phyloP scores from a whole-genome alignment of 1,139 yeast species.

The Geotrichum siamense region DNA sequence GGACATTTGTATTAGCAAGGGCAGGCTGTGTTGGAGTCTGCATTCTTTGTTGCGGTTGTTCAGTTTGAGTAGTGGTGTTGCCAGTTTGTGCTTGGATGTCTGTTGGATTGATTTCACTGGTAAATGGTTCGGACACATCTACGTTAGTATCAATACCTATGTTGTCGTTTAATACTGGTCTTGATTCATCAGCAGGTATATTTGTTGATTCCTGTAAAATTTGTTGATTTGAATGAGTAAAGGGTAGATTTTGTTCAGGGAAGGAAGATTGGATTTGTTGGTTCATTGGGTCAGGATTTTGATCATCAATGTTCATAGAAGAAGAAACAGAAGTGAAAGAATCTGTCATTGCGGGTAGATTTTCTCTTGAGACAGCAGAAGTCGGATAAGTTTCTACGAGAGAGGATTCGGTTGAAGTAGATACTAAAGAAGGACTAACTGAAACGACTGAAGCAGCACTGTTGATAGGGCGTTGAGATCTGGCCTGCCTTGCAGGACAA shows the following conservation, averaged over 20 bases:
- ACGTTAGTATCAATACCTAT: conserved; percentile 6
- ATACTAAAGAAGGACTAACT: conserved; percentile 13
- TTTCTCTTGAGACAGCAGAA: conserved; percentile 12
- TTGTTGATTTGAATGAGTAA: background rate
- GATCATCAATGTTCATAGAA: conserved; percentile 12
- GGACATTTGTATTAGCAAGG: conserved; percentile 3
- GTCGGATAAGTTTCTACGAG: conserved; percentile 15
- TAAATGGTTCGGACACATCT: conserved; percentile 1
- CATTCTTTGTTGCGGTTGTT: conserved; percentile 13
- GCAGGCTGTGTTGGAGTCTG: conserved; percentile 11
- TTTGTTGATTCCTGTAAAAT: background rate
- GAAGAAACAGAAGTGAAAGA: conserved; percentile 13
- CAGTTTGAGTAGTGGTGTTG: conserved; percentile 1
- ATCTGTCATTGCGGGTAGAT: conserved; percentile 13
- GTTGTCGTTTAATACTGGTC: conserved; percentile 5
- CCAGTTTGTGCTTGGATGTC: background rate
- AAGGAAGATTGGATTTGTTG: background rate
- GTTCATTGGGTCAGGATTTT: conserved; percentile 3
- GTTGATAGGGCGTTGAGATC: conserved; percentile 8
- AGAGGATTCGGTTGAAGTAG: conserved; percentile 14
- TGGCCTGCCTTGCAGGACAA: background rate
- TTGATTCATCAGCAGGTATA: conserved; percentile 1
- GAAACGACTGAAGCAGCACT: conserved; percentile 17
- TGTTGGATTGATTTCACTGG: too few relatives aligned
- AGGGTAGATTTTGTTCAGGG: conserved; percentile 1